phyloP scores from a whole-genome alignment of 2,329 filamentous ascomycete species.

The Fusarium ramigenum region DNA sequence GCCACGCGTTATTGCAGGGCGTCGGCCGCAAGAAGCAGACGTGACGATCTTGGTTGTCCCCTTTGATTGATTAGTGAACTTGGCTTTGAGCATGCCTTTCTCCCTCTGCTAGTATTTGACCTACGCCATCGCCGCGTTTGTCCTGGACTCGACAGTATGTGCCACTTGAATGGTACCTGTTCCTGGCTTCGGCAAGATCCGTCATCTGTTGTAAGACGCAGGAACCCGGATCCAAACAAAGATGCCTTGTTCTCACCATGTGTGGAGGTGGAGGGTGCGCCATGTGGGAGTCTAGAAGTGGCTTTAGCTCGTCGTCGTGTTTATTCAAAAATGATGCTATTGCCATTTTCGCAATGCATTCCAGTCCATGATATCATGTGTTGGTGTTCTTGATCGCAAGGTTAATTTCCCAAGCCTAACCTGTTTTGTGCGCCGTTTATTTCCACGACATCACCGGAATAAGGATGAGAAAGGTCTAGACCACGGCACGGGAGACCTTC shows the following conservation, averaged over 20 bases:
- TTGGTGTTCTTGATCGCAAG: not conserved
- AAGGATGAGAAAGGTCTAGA: not conserved
- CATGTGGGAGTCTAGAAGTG: not conserved
- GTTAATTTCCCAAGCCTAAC: not conserved
- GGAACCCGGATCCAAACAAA: not conserved
- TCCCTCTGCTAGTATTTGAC: not conserved
- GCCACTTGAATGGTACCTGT: not conserved
- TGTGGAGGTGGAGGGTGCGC: not conserved
- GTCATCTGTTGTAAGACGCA: not conserved
- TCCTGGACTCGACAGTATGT: not conserved
- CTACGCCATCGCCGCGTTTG: not conserved
- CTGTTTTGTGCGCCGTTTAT: not conserved
- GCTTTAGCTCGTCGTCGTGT: not conserved
- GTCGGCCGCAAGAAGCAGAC: not conserved
- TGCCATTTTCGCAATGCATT: not conserved
- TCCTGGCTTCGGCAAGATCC: not conserved
- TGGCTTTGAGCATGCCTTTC: not conserved
- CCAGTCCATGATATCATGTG: not conserved
- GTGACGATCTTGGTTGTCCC: not conserved
- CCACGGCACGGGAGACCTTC: not conserved
- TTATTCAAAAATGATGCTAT: not conserved
- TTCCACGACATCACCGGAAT: not conserved
- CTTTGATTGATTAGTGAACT: not conserved
- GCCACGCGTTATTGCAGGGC: not conserved
- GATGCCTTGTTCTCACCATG: not conserved